These are phyloP conservation scores for Tribonema minus DNA, from an alignment of 108 stramenopile genomes.

Conservation along the genomic window DNA sequence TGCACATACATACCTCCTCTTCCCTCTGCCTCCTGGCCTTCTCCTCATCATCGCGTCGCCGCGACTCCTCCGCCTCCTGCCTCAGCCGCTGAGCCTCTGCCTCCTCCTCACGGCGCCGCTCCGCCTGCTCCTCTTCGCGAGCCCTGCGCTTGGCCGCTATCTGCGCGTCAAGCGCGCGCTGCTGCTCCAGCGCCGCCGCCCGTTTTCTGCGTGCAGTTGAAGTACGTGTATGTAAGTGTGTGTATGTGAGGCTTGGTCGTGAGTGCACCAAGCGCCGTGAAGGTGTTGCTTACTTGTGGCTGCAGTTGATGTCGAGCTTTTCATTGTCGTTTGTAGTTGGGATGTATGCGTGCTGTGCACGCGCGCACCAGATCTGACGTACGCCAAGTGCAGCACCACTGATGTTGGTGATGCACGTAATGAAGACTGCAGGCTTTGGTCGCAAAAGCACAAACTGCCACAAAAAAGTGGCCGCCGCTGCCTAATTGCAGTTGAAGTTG, in stretches of 20 bases:
- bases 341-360: background rate
- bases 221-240: background rate
- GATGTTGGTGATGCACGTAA: no score
- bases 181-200: conserved; percentile 37
- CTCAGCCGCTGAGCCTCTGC: conserved; percentile 15
- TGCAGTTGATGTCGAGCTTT: background rate
- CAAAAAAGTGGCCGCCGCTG: no score
- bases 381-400: no score
- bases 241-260: no score
- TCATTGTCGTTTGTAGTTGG: background rate
- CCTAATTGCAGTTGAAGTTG: no score
- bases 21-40: no score
- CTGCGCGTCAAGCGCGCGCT: conserved; percentile 24
- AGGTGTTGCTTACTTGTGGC: background rate
- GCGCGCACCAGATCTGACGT: background rate
- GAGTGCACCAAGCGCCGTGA: background rate
- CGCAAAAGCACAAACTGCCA: no score
- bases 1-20: no score
- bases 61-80: conserved; percentile 25
- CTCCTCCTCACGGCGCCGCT: conserved; percentile 7
- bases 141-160: conserved; percentile 7
- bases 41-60: no score
- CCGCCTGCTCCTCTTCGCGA: conserved; percentile 6
- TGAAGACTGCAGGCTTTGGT: no score
- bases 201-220: background rate